Evolutionary conservation across 1,284 basidiomycete species (phyloP).

Genomic region (Fomitopsis palustris): DNA sequence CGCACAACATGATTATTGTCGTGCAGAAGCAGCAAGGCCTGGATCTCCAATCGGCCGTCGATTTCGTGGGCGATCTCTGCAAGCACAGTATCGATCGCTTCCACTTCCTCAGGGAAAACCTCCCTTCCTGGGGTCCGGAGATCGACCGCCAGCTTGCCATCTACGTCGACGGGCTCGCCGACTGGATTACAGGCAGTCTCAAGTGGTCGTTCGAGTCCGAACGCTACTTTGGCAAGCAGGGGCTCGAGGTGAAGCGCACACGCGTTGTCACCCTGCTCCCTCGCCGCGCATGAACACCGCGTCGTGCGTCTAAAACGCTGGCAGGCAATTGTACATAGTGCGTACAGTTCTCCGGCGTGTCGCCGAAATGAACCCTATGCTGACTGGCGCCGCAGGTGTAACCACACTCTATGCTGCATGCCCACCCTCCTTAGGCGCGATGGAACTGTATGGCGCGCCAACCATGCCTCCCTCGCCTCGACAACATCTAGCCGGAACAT

Average conservation of each 20-base stretch:
- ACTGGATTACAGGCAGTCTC: conserved; percentile 39
- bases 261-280: conserved; percentile 32
- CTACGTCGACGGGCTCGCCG: conserved; percentile 35
- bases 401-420: background rate
- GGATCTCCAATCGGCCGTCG: conserved; percentile 36
- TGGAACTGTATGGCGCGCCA: background rate
- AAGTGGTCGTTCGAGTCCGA: conserved; percentile 41
- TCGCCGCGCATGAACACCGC: conserved; percentile 11
- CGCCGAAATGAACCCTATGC: background rate
- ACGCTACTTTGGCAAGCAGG: conserved; percentile 37
- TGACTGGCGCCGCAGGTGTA: conserved; percentile 1
- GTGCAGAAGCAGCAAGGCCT: conserved; percentile 33
- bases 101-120: conserved; percentile 25
- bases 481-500: background rate
- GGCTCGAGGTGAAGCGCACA: conserved; percentile 30
- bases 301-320: background rate
- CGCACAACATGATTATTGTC: conserved; percentile 40
- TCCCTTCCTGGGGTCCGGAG: conserved; percentile 36
- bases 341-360: background rate
- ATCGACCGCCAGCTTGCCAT: conserved; percentile 31
- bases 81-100: conserved; percentile 35
- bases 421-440: background rate
- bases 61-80: conserved; percentile 39
- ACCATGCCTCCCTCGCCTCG: background rate
- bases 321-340: background rate